Conservation (phyloP, 352 stramenopile genomes). For the Globisporangium ultimum region DNA sequence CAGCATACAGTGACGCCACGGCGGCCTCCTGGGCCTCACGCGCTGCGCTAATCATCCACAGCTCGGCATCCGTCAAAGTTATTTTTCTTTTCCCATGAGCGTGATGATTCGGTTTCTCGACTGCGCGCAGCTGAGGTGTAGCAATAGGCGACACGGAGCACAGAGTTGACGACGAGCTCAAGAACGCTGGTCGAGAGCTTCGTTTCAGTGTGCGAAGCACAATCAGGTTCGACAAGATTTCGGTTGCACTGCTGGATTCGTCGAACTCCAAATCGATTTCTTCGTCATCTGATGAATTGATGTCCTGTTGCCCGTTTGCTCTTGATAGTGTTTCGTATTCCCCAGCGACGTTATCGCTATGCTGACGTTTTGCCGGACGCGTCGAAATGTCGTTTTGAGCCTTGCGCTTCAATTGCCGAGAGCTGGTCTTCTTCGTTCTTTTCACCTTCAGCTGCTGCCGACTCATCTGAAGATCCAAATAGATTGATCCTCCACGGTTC, state of each 20-base stretch:
- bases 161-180: conserved; percentile 32
- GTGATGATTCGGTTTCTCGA: conserved; percentile 1
- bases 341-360: not conserved
- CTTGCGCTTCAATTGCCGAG: conserved; percentile 40
- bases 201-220: conserved; percentile 69
- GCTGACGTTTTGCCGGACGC: conserved; percentile 34
- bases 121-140: conserved; percentile 7
- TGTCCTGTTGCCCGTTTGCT: conserved; percentile 14
- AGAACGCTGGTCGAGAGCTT: conserved; percentile 36
- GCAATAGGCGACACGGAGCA: conserved; percentile 41
- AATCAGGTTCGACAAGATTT: conserved; percentile 77
- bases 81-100: conserved; percentile 4
- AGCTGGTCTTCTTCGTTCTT: conserved; percentile 41
- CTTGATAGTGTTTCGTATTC: not conserved
- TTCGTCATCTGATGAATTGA: conserved; percentile 45
- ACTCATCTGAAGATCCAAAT: conserved; percentile 86
- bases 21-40: conserved; percentile 64
- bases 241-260: conserved; percentile 67
- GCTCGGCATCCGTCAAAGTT: conserved; percentile 45
- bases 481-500: conserved; percentile 81
- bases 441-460: conserved; percentile 84
- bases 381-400: conserved; percentile 24
- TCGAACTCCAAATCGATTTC: conserved; percentile 66
- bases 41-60: conserved; percentile 42
- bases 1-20: conserved; percentile 75